phyloP scores from a whole-genome alignment of 2,329 filamentous ascomycete species.

The Dactylellina parvicollis region DNA sequence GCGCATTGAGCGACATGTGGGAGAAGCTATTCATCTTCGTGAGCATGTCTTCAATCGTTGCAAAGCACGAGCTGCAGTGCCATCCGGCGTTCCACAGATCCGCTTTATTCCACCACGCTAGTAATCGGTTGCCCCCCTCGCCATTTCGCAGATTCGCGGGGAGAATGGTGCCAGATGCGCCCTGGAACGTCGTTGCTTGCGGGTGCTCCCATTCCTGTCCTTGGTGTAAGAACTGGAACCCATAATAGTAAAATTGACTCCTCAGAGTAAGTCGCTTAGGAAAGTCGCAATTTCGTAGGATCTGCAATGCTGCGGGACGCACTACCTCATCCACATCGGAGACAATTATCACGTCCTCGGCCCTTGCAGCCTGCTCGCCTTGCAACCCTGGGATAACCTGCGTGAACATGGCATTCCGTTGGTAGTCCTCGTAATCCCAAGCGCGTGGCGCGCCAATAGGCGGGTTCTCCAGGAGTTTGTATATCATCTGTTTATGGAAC shows the following conservation, averaged over 20 bases:
- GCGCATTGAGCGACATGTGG: constrained; percentile 67
- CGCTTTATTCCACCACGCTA: no score
- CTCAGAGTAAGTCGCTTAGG: constrained; percentile 67
- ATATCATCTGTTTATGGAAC: constrained; percentile 71
- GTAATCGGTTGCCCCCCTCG: no score
- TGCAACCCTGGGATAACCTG: constrained; percentile 67
- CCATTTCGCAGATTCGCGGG: constrained; percentile 68
- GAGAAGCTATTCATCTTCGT: constrained; percentile 70
- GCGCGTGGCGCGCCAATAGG: constrained; percentile 61
- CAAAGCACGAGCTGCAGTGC: constrained; percentile 73
- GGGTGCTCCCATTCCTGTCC: constrained; percentile 70
- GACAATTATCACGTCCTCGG: constrained; percentile 69
- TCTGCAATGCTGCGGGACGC: constrained; percentile 65
- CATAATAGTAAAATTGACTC: constrained; percentile 69
- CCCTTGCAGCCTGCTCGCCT: constrained; percentile 62
- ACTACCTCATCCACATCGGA: constrained; percentile 72
- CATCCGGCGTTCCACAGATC: constrained; percentile 67
- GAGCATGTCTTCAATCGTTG: constrained; percentile 67
- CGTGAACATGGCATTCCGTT: constrained; percentile 69
- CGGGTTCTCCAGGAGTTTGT: constrained; percentile 66
- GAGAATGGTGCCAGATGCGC: constrained; percentile 65
- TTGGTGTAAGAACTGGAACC: constrained; percentile 67
- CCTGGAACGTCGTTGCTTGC: constrained; percentile 69
- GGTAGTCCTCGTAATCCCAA: constrained; percentile 68
- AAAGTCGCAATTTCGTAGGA: constrained; percentile 67